These are phyloP conservation scores for Talaromyces verruculosus DNA, from an alignment of 2,329 filamentous ascomycete species.

Conservation along the genomic window DNA sequence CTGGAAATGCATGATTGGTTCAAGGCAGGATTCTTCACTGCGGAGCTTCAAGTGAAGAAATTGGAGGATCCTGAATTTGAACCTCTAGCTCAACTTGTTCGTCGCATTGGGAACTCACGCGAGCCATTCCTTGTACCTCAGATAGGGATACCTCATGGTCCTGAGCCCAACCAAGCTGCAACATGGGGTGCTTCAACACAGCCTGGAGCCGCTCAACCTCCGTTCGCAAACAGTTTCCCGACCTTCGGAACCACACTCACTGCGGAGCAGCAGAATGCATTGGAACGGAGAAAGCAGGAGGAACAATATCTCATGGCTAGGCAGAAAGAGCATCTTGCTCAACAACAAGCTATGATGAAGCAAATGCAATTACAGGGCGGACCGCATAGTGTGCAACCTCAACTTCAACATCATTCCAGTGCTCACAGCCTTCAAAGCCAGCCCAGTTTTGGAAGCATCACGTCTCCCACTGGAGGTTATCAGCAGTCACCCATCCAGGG, in stretches of 20 bases:
- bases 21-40: slow-evolving; percentile 95
- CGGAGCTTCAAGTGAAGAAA: slow-evolving; percentile 92
- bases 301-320: slow-evolving; percentile 96
- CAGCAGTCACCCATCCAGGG: slow-evolving; percentile 61
- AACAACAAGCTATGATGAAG: slow-evolving; percentile 76
- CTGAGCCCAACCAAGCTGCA: slow-evolving; percentile 54
- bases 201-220: slow-evolving; percentile 70
- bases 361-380: slow-evolving; percentile 66
- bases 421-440: slow-evolving; percentile 95
- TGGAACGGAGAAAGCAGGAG: slow-evolving; percentile 95
- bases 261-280: slow-evolving; percentile 94
- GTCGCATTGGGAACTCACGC: slow-evolving; percentile 92
- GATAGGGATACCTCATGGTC: slow-evolving; percentile 89
- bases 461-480: slow-evolving; percentile 71
- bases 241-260: slow-evolving; percentile 96
- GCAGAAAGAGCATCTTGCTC: slow-evolving; percentile 87
- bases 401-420: slow-evolving; percentile 89
- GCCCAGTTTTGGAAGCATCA: slow-evolving; percentile 92
- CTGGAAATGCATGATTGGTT: slow-evolving; percentile 99
- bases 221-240: slow-evolving; percentile 89
- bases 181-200: slow-evolving; percentile 48
- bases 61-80: slow-evolving; percentile 92
- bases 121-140: slow-evolving; percentile 97
- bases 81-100: slow-evolving; percentile 87
- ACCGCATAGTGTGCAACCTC: slow-evolving; percentile 53